These are phyloP conservation scores for Colletotrichum musae DNA, from an alignment of 2,329 filamentous ascomycete genomes.

Conservation along the genomic window DNA sequence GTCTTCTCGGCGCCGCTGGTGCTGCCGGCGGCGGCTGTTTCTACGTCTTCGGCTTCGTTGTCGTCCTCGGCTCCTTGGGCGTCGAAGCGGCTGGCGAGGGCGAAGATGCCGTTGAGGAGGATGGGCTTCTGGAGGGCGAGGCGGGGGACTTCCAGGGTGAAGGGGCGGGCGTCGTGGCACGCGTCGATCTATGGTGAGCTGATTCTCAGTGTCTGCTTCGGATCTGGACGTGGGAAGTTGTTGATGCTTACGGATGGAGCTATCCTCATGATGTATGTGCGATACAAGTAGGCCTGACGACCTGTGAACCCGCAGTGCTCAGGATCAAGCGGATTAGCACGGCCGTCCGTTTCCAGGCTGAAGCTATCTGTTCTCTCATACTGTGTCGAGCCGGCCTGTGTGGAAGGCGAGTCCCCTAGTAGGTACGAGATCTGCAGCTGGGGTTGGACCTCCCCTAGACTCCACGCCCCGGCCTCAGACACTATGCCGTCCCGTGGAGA, in stretches of 20 bases:
- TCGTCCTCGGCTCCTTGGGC: conserved; percentile 52
- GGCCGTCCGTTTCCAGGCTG: neutral
- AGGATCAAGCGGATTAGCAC: neutral
- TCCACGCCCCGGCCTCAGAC: conserved; percentile 12
- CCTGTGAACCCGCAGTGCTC: conserved; percentile 29
- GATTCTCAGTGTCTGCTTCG: neutral
- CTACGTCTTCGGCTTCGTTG: conserved; percentile 52
- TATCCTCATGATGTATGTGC: conserved; percentile 36
- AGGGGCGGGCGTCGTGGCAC: conserved; percentile 50
- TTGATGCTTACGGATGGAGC: conserved; percentile 24
- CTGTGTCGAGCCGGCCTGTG: conserved; percentile 6
- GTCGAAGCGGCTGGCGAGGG: conserved; percentile 61
- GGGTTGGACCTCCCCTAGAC: conserved; percentile 12
- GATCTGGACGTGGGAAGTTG: neutral
- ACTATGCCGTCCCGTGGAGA: conserved; percentile 5
- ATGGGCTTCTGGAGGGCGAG: conserved; percentile 62
- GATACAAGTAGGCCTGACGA: conserved; percentile 29
- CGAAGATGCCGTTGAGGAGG: conserved; percentile 61
- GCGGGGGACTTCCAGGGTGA: conserved; percentile 61
- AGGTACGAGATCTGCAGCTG: conserved; percentile 36
- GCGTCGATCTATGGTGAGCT: conserved; percentile 23
- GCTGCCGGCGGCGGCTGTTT: conserved; percentile 39
- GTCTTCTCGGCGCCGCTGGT: conserved; percentile 28
- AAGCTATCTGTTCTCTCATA: conserved; percentile 11
- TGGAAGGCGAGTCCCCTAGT: conserved; percentile 23